Evolutionary conservation across 2,329 filamentous ascomycete species (phyloP), one percentile per base, ranked within the genome.

Genomic region (Lasiodiplodia gonubiensis): DNA sequence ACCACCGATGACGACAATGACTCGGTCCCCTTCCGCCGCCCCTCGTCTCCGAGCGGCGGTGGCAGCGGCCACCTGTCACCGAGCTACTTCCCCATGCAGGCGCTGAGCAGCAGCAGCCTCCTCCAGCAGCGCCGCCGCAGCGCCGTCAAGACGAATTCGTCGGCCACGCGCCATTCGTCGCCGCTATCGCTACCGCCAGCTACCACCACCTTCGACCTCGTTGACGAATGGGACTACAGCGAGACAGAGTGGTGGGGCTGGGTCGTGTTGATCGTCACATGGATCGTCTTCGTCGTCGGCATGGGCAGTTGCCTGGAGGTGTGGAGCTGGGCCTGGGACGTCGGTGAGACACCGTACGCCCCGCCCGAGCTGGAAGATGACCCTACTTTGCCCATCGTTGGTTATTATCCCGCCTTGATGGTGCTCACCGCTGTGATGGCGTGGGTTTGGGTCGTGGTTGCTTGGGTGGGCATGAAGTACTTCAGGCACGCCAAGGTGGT

Each of bases 391-490:
- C 95, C 95, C 2, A 97, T 99, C 74, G 92, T 96, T 12, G 95
- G 96, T 11, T 99, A 99, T 80, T 99, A 99, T 80, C 95, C 95
- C 27, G 93, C 94, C 12, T 82, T 99, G 74, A 92, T 98, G 71
- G 95, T 98, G 68, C 83, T 98, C 72, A 97, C 94, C 3, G 89
- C 90, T 57, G 92, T 99, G 33, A 97, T 99, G 92, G 93, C 94
- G 21, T 99, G 95, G 95, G 93, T 98, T 6, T 99, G 95, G 95
- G 95, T 98, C 21, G 89, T 97, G 14, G 90, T 96, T 68, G 95
- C 96, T 12, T 99, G 95, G 95, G 90, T 98, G 59, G 95, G 95
- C 27, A 98, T 99, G 94, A 99, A 99, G 79, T 98, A 98, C 79
- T 99, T 99, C 77, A 89, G 94, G 72, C 95, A 99, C 83, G 94